Conservation (phyloP, 176 grass and related monocot genomes). For the Oryza glumipatula region DNA sequence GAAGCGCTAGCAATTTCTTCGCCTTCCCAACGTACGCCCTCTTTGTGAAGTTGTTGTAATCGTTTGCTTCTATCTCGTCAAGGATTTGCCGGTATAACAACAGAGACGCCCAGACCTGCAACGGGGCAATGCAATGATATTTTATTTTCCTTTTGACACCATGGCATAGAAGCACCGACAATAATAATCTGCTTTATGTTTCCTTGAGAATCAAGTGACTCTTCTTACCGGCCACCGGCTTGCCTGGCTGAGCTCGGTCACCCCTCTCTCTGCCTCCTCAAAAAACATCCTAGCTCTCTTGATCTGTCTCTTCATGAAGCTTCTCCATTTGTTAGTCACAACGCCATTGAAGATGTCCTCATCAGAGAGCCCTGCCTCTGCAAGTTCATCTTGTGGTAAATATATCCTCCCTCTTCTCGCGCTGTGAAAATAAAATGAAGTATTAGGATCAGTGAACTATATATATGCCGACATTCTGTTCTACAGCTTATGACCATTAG, state of each 20-base stretch:
- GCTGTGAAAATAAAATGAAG: slow-evolving; percentile 21
- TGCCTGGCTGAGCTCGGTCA: slow-evolving; percentile 81
- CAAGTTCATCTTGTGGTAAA: slow-evolving; percentile 83
- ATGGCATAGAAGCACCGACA: not conserved
- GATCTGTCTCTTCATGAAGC: slow-evolving; percentile 91
- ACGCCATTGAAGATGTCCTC: slow-evolving; percentile 86
- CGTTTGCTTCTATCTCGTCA: slow-evolving; percentile 93
- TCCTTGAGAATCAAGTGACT: not conserved
- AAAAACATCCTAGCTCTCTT: slow-evolving; percentile 94
- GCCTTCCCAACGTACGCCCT: slow-evolving; percentile 88
- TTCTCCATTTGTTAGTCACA: slow-evolving; percentile 70
- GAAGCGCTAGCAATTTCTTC: slow-evolving; percentile 79
- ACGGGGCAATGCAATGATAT: not conserved
- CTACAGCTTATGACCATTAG: not conserved
- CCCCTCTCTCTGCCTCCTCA: slow-evolving; percentile 74
- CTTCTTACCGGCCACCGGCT: slow-evolving; percentile 89
- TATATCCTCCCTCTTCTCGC: slow-evolving; percentile 88
- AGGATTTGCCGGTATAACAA: slow-evolving; percentile 81
- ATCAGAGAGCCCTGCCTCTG: slow-evolving; percentile 67
- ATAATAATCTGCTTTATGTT: not conserved
- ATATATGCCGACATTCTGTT: not conserved
- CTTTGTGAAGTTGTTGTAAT: slow-evolving; percentile 93
- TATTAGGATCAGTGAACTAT: not conserved
- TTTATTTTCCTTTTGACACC: not conserved
- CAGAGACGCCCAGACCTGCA: slow-evolving; percentile 91